Evolutionary conservation across 441 rosid species (phyloP), one percentile per base, ranked within the genome.

Genomic region (Hypseocharis bilobata): DNA sequence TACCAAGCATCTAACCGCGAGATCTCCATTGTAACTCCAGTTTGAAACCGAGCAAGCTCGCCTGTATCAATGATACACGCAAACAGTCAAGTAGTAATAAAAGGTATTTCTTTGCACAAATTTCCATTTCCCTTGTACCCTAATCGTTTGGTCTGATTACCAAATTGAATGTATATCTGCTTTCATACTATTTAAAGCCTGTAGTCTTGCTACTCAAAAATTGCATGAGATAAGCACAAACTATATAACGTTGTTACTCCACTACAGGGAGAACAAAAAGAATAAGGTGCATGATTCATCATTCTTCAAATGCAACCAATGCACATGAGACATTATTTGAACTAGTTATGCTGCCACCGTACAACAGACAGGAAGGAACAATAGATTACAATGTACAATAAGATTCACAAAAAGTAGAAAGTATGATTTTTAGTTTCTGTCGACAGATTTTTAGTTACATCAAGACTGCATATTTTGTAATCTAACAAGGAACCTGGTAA

Each of bases 1-100:
- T 89, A 94, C 97, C 96, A 89, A 60, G 99, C 96, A 77, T 94
- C 99, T 76, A 91, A 82, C 72, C 91, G 82, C 63, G 94, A 94
- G 69, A 94, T 94, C 79, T 88, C 96, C 93, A 88, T 81, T 23
- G 97, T 85, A 56, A 94, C 96, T 75, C 99, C 99, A 17, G 77
- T 74, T 75, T 87, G 96, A 74, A 94, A 94, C 76, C 94, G 86
- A 63, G 67, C 74, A 84, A 94, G 99, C 82, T 94, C 99, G 62
- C 99, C 99, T 94, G 75, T 78, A 84, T 65, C 29, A 62, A 17
- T 63, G 52, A 49, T 58, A 49, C 54, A 47, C 38, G 65, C 42
- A 20, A 63, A 62, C 14, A 69, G 27, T 19, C 26, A 29, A 54
- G 59, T 25, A 13, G 16, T 3, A 2, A 54, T 25, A 11, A 54